Evolutionary conservation across 345 rosid species (phyloP), one percentile per base, ranked within the genome.

Genomic region (Populus ilicifolia): DNA sequence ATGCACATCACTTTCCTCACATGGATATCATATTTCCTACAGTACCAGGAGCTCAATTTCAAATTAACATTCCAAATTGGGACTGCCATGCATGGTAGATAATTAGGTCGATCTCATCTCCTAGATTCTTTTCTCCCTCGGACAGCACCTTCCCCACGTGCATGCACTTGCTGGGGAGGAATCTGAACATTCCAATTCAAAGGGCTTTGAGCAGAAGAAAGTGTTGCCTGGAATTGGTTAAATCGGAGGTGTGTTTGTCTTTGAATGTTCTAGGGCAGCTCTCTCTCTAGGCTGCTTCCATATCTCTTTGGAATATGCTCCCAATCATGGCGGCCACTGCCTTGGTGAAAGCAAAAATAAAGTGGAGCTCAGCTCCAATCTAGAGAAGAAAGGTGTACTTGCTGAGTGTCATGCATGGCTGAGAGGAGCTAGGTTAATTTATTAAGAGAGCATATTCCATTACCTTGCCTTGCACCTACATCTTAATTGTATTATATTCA

Each of bases 181-280:
- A 25, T 64, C 39, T 77, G 85, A 82, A 80, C 78, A 85, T 80
- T 85, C 83, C 41, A 69, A 69, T 13, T 72, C 46, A 6, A 69
- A 44, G 25, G 21, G 30, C 77, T 70, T 75, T 39, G 59, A 69
- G 23, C 20, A 17, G 20, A 25, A 41, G 46, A 75, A 67, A n/a
- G 6, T 1, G 11, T 12, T 20, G 10, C 1, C 0, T 25, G 5
- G 17, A 16, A 27, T 25, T 43, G 27, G 12, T 18, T 9, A 18
- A 20, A 9, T 35, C 18, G 20, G 46, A 20, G 70, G 39, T 8
- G 21, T 65, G 25, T 63, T 27, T 30, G 16, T 73, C 66, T 73
- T 46, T 77, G 67, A 77, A 73, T 68, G 52, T 44, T 80, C 50
- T 30, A 6, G 38, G 68, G 39, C 6, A 41, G 63, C 0, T 8